These are phyloP conservation scores for Silene conica DNA, from an alignment of 148 eudicot species.

Conservation along the genomic window DNA sequence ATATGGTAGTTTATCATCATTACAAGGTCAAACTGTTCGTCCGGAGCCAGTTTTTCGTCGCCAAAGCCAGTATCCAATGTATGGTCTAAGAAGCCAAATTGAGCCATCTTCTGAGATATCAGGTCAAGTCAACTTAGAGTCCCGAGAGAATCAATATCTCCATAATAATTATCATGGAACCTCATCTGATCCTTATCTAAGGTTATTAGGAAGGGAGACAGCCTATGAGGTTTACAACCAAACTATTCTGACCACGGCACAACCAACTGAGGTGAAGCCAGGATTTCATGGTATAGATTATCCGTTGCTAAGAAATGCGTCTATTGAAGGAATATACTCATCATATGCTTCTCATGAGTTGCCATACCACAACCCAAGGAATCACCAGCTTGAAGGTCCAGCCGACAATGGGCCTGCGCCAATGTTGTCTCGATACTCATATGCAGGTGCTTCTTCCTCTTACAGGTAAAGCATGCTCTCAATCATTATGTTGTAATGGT, in stretches of 20 bases:
- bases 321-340: slow-evolving; percentile 29
- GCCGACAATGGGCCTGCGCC: slow-evolving; percentile 30
- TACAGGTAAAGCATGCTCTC: background rate
- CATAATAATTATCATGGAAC: slow-evolving; percentile 30
- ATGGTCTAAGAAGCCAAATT: slow-evolving; percentile 32
- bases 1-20: slow-evolving; percentile 17
- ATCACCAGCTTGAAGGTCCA: slow-evolving; percentile 24
- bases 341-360: slow-evolving; percentile 27
- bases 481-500: background rate
- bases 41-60: slow-evolving; percentile 31
- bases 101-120: slow-evolving; percentile 24
- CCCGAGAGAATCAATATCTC: slow-evolving; percentile 26
- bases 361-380: slow-evolving; percentile 28
- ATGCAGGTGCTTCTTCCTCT: slow-evolving; percentile 37
- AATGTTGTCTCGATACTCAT: slow-evolving; percentile 58
- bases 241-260: slow-evolving; percentile 21
- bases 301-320: slow-evolving; percentile 22
- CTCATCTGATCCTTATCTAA: slow-evolving; percentile 40
- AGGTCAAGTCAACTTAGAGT: slow-evolving; percentile 7
- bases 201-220: slow-evolving; percentile 22
- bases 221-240: slow-evolving; percentile 30
- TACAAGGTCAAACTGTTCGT: slow-evolving; percentile 14
- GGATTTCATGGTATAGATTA: slow-evolving; percentile 9
- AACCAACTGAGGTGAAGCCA: slow-evolving; percentile 19
- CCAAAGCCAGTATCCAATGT: slow-evolving; percentile 46